Conservation (phyloP, 768 basidiomycete species). For the Mycena galericulata region DNA sequence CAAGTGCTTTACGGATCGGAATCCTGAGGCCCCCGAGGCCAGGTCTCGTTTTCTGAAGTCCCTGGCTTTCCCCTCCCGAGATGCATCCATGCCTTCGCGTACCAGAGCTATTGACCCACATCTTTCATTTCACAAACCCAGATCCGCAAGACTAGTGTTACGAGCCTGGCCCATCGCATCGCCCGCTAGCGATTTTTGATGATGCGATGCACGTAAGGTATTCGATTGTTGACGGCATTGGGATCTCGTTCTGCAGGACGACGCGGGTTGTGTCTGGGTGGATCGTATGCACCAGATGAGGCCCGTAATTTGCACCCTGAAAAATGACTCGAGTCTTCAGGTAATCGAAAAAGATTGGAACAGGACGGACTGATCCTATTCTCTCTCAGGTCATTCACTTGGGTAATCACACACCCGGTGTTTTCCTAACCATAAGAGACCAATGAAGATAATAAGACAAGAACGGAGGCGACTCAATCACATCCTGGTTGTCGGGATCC, state of each 20-base stretch:
- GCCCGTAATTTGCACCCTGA: constrained; percentile 67
- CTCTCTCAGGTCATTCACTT: constrained; percentile 67
- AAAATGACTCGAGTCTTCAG: constrained; percentile 58
- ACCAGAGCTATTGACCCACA: background rate
- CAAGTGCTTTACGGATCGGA: too few species aligned
- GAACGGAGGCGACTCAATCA: too few species aligned
- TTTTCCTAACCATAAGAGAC: constrained; percentile 52
- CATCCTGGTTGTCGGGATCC: too few species aligned
- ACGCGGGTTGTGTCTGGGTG: constrained; percentile 59
- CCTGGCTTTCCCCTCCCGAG: too few species aligned
- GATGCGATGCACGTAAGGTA: constrained; percentile 49
- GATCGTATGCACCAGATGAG: constrained; percentile 44
- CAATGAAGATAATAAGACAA: too few species aligned
- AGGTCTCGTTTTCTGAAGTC: too few species aligned
- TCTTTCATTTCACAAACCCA: background rate
- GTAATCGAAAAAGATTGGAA: background rate
- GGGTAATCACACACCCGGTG: constrained; percentile 72
- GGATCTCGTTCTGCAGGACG: constrained; percentile 72
- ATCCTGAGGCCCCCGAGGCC: too few species aligned
- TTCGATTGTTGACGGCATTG: constrained; percentile 52
- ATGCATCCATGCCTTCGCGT: constrained; percentile 10
- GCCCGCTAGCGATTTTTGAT: constrained; percentile 40
- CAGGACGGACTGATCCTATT: constrained; percentile 67
- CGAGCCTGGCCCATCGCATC: too few species aligned
- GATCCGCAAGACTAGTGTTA: background rate